Conservation (phyloP, 805 yeast species). For the Kazachstania kunashirensis region DNA sequence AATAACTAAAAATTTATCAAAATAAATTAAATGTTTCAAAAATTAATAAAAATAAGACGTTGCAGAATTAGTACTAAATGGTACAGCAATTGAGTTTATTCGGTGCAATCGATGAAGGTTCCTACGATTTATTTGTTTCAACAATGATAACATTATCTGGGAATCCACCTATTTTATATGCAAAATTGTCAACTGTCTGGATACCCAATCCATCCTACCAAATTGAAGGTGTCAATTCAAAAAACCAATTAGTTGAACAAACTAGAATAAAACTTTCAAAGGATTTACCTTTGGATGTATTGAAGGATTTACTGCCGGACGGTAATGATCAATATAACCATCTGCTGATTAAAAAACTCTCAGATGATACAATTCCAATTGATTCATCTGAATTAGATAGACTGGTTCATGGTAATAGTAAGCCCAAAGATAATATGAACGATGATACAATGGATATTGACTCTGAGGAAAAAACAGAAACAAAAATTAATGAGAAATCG, state of each 20-base stretch:
- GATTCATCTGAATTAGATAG: slow-evolving; percentile 4
- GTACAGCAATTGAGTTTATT: slow-evolving; percentile 27
- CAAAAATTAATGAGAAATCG: not conserved
- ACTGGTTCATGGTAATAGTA: not conserved
- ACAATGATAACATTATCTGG: slow-evolving; percentile 25
- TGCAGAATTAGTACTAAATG: too few relatives aligned
- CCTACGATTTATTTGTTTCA: slow-evolving; percentile 22
- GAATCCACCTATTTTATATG: slow-evolving; percentile 23
- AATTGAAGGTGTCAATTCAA: slow-evolving; percentile 20
- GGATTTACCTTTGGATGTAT: slow-evolving; percentile 14
- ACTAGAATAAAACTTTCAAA: slow-evolving; percentile 23
- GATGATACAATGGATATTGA: slow-evolving; percentile 5
- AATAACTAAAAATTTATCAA: too few relatives aligned
- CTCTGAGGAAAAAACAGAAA: not conserved
- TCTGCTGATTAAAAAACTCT: slow-evolving; percentile 11
- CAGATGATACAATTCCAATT: slow-evolving; percentile 11
- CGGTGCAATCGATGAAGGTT: slow-evolving; percentile 23
- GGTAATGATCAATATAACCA: slow-evolving; percentile 10
- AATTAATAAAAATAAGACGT: too few relatives aligned
- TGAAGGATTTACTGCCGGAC: not conserved
- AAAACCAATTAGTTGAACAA: slow-evolving; percentile 26
- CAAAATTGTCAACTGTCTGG: slow-evolving; percentile 22
- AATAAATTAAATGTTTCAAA: too few relatives aligned
- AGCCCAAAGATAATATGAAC: not conserved
- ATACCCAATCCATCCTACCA: slow-evolving; percentile 22